Evolutionary conservation across 805 yeast genomes (phyloP), one percentile per base, ranked within the genome.

Genomic region (Barnettozyma pratensis): DNA sequence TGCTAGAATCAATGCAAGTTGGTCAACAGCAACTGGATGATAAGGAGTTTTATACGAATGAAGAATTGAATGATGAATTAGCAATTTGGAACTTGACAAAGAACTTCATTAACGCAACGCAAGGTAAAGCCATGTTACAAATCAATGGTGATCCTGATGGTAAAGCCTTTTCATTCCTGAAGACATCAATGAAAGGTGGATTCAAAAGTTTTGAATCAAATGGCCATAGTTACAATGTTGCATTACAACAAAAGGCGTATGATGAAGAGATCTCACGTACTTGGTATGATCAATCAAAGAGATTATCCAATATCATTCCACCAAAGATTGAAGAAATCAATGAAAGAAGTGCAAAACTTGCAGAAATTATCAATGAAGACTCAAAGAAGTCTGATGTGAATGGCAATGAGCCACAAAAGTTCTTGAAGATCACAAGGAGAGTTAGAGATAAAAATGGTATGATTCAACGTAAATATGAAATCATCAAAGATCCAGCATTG

Each of bases 131-230:
- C 0, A 94, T 94, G 97, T 74, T 94, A 39, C 97, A 90, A 61
- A 78, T 94, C 28, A 88, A 88, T 62, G 98, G 98, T 43, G 98
- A 94, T 64, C 96, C 96, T 2, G 82, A 96, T 0, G 96, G 96
- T 27, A 80, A 87, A 54, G 94, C 96, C 0, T 87, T 87, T 55
- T 88, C 96, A 8, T 86, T 92, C 55, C 73, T 91, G 57, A 78
- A 91, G 55, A 87, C 97, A 0, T 88, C 97, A 0, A 95, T 92
- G 88, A 94, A 92, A 66, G 96, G 96, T 60, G 96, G 96, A 2
- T 92, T 92, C 66, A 69, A 69, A 45, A 57, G 63, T 30, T 64
- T 70, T 48, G 72, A 72, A 52, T 70, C 75, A 6, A 77, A 78
- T 32, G 81, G 85, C 0, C 92, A 86, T 65, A 81, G 86, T 47